Percentiles rank a stretch among this genome's conserved stretches.
Conservation (phyloP, 2,329 filamentous ascomycete genomes). For the Celoporthe dispersa region DNA sequence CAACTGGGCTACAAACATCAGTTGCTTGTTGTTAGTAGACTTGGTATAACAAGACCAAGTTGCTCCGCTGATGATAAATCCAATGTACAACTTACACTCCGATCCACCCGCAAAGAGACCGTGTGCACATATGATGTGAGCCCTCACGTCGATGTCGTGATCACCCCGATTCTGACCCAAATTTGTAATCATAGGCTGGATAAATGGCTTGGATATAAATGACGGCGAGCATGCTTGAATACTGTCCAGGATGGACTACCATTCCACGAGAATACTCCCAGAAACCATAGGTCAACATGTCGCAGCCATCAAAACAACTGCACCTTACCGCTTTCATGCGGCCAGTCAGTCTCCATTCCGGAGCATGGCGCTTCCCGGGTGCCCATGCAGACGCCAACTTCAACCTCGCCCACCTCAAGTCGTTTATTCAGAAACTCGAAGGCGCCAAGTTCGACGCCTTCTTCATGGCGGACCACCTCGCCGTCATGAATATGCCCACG, state of each 20-base stretch:
- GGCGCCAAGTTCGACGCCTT: slow-evolving; percentile 60
- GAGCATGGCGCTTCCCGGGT: slow-evolving; percentile 61
- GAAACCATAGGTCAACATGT: slow-evolving; percentile 5
- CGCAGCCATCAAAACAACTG: slow-evolving; percentile 41
- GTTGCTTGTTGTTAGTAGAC: background rate
- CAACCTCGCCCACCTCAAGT: slow-evolving; percentile 56
- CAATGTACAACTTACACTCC: background rate
- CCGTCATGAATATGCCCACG: slow-evolving; percentile 59
- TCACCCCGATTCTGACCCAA: background rate
- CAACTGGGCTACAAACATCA: background rate
- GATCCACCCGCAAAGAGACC: background rate
- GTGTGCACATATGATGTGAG: slow-evolving; percentile 1
- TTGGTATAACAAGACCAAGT: background rate
- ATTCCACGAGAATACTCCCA: background rate
- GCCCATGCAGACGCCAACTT: slow-evolving; percentile 62
- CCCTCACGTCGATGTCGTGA: slow-evolving; percentile 17
- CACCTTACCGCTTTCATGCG: slow-evolving; percentile 65
- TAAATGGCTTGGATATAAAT: background rate
- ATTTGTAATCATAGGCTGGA: slow-evolving; percentile 13
- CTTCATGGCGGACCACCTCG: slow-evolving; percentile 61
- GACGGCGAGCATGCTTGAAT: background rate
- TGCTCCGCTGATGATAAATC: slow-evolving; percentile 2
- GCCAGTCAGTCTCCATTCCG: slow-evolving; percentile 58
- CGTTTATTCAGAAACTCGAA: slow-evolving; percentile 58
- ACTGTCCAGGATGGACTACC: background rate